These are phyloP conservation scores for Talaromyces pinophilus DNA, from an alignment of 2,329 filamentous ascomycete genomes.

Conservation along the genomic window DNA sequence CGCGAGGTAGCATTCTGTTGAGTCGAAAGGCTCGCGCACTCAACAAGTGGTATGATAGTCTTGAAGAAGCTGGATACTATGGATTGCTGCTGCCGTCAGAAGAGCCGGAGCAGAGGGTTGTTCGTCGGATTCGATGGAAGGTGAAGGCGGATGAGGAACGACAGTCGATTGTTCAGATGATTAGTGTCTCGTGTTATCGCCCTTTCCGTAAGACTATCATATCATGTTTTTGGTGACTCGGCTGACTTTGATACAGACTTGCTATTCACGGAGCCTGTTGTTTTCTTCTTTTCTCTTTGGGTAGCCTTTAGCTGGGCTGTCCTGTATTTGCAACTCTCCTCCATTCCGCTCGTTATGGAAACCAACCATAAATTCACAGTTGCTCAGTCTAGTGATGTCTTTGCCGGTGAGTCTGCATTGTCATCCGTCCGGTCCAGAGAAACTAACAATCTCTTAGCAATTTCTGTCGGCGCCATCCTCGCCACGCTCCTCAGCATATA, in stretches of 20 bases:
- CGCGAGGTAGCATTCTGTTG: conserved; percentile 75
- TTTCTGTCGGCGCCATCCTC: conserved; percentile 66
- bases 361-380: conserved; percentile 67
- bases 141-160: conserved; percentile 77
- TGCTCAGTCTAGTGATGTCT: conserved; percentile 69
- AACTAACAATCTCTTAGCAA: conserved; percentile 45
- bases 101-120: conserved; percentile 33
- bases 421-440: background rate
- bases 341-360: conserved; percentile 75
- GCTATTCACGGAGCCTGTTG: conserved; percentile 64
- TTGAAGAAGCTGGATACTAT: conserved; percentile 65
- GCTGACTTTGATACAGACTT: conserved; percentile 42
- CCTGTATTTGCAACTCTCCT: conserved; percentile 79
- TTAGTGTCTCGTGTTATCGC: conserved; percentile 70
- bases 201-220: conserved; percentile 62
- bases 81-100: conserved; percentile 53
- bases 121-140: conserved; percentile 71
- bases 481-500: conserved; percentile 69
- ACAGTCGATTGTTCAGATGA: conserved; percentile 66
- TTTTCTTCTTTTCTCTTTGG: conserved; percentile 80
- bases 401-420: conserved; percentile 49
- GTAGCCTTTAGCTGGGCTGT: conserved; percentile 87
- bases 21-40: conserved; percentile 70
- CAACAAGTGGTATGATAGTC: conserved; percentile 75
- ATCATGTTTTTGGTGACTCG: background rate